Percentiles rank a stretch among this genome's conserved stretches.
phyloP scores from a whole-genome alignment of 306 rosid genomes.

The Acacia melanoxylon region DNA sequence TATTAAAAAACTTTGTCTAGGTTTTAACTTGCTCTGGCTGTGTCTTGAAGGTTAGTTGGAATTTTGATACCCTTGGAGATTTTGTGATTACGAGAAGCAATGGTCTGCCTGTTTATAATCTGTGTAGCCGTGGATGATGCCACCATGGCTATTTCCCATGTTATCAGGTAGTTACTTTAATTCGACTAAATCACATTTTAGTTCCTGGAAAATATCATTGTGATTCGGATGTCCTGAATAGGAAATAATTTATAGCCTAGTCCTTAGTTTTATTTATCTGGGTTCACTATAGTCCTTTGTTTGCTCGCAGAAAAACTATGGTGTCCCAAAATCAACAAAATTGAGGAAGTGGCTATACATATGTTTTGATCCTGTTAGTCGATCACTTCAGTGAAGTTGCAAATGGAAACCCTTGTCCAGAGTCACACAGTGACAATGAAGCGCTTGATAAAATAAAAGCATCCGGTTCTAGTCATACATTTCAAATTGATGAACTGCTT shows the following conservation, averaged over 20 bases:
- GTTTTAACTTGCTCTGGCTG: slow-evolving; percentile 67
- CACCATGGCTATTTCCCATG: slow-evolving; percentile 98
- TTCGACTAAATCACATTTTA: not conserved
- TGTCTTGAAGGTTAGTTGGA: slow-evolving; percentile 98
- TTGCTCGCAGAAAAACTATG: not conserved
- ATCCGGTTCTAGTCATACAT: not conserved
- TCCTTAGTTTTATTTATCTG: not conserved
- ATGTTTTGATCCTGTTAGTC: no score
- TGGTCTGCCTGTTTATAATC: slow-evolving; percentile 82
- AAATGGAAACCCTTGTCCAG: not conserved
- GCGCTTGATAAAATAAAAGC: not conserved
- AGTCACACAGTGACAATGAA: not conserved
- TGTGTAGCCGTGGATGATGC: slow-evolving; percentile 99
- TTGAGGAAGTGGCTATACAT: not conserved
- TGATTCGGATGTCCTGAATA: not conserved
- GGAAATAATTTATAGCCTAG: not conserved
- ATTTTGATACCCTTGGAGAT: slow-evolving; percentile 96
- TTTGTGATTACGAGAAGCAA: slow-evolving; percentile 98
- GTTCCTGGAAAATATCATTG: not conserved
- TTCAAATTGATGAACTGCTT: not conserved
- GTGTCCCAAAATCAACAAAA: not conserved
- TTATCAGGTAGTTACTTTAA: slow-evolving; percentile 64
- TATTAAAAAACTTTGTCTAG: slow-evolving; percentile 25
- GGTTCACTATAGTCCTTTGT: not conserved
- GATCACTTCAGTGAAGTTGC: not conserved